These are phyloP conservation scores for Aspergillus aculeatinus DNA, from an alignment of 2,329 filamentous ascomycete species.

Conservation along the genomic window DNA sequence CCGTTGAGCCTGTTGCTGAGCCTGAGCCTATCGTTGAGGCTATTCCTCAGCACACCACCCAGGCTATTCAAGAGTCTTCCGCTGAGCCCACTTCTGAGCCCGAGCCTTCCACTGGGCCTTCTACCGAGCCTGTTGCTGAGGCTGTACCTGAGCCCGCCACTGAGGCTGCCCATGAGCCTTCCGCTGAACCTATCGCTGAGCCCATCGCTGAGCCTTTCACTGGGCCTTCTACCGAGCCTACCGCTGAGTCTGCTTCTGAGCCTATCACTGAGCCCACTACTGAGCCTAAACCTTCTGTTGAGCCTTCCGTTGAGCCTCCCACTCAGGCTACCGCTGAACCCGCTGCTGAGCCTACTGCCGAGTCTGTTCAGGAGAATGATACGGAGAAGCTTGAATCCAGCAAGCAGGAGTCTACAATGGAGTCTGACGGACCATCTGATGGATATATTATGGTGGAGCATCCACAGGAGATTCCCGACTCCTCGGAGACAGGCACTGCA, in stretches of 20 bases:
- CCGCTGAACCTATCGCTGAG: not conserved
- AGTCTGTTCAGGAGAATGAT: not conserved
- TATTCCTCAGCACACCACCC: not conserved
- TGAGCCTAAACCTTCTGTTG: not conserved
- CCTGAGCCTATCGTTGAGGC: constrained; percentile 2
- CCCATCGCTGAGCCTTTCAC: not conserved
- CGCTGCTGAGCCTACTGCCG: not conserved
- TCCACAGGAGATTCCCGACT: not conserved
- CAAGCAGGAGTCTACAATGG: not conserved
- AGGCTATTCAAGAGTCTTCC: not conserved
- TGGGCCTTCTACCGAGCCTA: no score
- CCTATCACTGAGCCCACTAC: not conserved
- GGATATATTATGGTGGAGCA: not conserved
- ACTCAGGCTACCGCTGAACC: not conserved
- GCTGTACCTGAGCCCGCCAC: not conserved
- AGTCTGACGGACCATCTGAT: not conserved
- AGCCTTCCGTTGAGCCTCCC: not conserved
- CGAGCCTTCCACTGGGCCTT: not conserved
- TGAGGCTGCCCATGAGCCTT: not conserved
- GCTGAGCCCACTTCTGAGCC: not conserved
- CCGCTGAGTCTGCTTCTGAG: no score
- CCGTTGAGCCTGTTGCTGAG: not conserved
- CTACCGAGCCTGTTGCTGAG: not conserved
- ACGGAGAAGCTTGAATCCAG: not conserved
- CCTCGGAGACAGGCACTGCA: not conserved